These are phyloP conservation scores for Fusarium phyllophilum DNA, from an alignment of 2,329 filamentous ascomycete genomes.

Conservation along the genomic window DNA sequence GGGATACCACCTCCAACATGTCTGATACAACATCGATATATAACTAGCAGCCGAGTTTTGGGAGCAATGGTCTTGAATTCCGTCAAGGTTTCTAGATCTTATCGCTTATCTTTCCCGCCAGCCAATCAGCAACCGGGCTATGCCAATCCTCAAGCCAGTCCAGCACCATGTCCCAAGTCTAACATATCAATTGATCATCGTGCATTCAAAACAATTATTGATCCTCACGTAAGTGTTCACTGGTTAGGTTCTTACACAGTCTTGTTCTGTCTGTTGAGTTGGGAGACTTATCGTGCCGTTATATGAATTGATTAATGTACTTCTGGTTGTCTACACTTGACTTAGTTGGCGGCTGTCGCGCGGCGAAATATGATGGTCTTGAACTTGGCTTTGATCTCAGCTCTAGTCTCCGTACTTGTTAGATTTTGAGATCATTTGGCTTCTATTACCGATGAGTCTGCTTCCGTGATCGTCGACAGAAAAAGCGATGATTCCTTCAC, in stretches of 20 bases:
- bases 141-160: background rate
- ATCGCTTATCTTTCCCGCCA: background rate
- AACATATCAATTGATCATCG: background rate
- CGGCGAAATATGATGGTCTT: background rate
- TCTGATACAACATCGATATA: background rate
- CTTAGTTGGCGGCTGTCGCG: background rate
- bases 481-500: background rate
- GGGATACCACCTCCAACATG: background rate
- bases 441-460: background rate
- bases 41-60: background rate
- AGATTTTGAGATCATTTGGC: rapidly evolving
- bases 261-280: background rate
- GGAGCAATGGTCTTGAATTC: background rate
- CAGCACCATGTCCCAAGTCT: background rate
- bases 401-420: background rate
- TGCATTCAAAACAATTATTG: background rate
- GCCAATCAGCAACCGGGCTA: background rate
- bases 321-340: background rate
- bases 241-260: background rate
- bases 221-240: background rate
- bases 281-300: background rate
- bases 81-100: background rate
- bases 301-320: background rate
- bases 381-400: background rate
- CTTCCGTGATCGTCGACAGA: rapidly evolving